A percentile compares a stretch with the other conserved stretches of the same genome.
These are phyloP conservation scores for Prunus persica DNA, from an alignment of 306 rosid species.

Conservation along the genomic window Prunus_persica_NCBIv2 NC_034009.1:40899001-40899500, in stretches of 20 bases:
- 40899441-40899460: too few relatives aligned
- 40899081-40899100: constrained; percentile 4
- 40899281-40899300: constrained; percentile 50
- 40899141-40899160: constrained; percentile 62
- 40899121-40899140: neutral
- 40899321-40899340: neutral
- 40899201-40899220: constrained; percentile 60
- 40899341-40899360: neutral
- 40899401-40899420: neutral
- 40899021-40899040: constrained; percentile 59
- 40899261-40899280: constrained; percentile 55
- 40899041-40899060: constrained; percentile 66
- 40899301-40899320: constrained; percentile 12
- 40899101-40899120: constrained; percentile 13
- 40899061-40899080: constrained; percentile 12
- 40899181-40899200: constrained; percentile 69
- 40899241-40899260: constrained; percentile 55
- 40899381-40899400: neutral
- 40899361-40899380: neutral
- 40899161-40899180: constrained; percentile 48
- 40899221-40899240: constrained; percentile 51
- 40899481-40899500: neutral
- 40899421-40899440: too few relatives aligned
- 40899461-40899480: neutral
- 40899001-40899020: constrained; percentile 68